A percentile compares a stretch with the other conserved stretches of the same genome.
These are phyloP conservation scores for Sporothrix luriei DNA, from an alignment of 2,329 filamentous ascomycete species.

Conservation along the genomic window DNA sequence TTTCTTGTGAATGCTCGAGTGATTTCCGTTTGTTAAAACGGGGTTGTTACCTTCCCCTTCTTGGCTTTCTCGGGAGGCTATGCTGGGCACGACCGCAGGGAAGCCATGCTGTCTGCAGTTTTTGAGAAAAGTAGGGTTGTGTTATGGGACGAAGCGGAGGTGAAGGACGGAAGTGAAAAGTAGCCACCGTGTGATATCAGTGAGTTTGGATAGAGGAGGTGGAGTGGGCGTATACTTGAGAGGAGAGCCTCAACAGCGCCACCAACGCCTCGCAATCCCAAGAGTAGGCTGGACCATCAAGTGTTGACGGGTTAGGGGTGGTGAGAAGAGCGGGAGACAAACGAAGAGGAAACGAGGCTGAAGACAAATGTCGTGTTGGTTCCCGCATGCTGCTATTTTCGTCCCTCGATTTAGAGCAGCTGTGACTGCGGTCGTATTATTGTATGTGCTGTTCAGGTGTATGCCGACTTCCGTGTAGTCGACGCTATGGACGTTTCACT, in stretches of 20 bases:
- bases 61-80: slow-evolving; percentile 8
- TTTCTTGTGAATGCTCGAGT: background rate
- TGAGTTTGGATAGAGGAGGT: background rate
- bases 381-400: slow-evolving; percentile 6
- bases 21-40: background rate
- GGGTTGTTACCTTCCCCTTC: background rate
- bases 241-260: background rate
- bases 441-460: background rate
- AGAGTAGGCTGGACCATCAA: background rate
- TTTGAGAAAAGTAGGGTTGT: background rate
- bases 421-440: background rate
- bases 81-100: background rate
- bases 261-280: slow-evolving; percentile 5
- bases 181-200: background rate
- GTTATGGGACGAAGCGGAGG: background rate
- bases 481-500: too few relatives aligned
- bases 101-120: slow-evolving; percentile 6
- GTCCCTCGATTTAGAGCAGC: background rate
- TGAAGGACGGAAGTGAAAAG: background rate
- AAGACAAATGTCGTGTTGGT: slow-evolving; percentile 14
- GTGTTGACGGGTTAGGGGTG: background rate
- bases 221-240: background rate
- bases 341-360: background rate
- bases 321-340: background rate
- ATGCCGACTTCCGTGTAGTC: too few relatives aligned